These are phyloP conservation scores for Cercophora newfieldiana DNA, from an alignment of 495 filamentous ascomycete species.

Conservation along the genomic window DNA sequence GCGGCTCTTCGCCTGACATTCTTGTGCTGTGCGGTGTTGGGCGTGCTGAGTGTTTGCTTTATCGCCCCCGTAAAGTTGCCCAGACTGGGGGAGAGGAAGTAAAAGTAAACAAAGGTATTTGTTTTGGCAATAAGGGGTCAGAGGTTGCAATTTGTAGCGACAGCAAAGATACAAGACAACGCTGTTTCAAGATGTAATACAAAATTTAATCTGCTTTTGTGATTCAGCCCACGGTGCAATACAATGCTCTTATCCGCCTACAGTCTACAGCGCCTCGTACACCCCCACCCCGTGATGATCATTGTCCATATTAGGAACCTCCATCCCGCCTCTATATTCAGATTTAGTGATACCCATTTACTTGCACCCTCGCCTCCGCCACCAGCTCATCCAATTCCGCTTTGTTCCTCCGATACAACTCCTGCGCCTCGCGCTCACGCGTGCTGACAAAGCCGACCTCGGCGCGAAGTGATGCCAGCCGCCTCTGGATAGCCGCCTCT, in stretches of 20 bases:
- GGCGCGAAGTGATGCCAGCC: constrained; percentile 74
- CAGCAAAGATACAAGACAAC: neutral
- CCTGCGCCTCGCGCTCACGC: constrained; percentile 87
- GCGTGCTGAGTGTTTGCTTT: constrained; percentile 48
- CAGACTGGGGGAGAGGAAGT: constrained; percentile 42
- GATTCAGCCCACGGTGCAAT: neutral
- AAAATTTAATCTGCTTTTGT: neutral
- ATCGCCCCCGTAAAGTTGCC: constrained; percentile 56
- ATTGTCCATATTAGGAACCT: neutral
- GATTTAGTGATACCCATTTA: constrained; percentile 16
- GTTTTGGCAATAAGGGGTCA: neutral
- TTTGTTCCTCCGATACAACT: constrained; percentile 71
- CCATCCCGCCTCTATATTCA: neutral
- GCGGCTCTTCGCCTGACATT: constrained; percentile 58
- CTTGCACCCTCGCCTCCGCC: neutral
- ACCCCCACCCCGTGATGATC: neutral
- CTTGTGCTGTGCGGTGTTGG: constrained; percentile 51
- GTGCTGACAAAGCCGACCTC: constrained; percentile 81
- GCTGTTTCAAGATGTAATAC: neutral
- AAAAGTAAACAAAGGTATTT: neutral
- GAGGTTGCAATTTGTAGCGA: neutral
- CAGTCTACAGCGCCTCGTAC: neutral
- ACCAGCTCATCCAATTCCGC: constrained; percentile 73
- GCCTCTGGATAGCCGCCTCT: constrained; percentile 66
- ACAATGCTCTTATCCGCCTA: neutral